Conservation (phyloP, 1,284 basidiomycete genomes). For the Leccinum huronense region DNA sequence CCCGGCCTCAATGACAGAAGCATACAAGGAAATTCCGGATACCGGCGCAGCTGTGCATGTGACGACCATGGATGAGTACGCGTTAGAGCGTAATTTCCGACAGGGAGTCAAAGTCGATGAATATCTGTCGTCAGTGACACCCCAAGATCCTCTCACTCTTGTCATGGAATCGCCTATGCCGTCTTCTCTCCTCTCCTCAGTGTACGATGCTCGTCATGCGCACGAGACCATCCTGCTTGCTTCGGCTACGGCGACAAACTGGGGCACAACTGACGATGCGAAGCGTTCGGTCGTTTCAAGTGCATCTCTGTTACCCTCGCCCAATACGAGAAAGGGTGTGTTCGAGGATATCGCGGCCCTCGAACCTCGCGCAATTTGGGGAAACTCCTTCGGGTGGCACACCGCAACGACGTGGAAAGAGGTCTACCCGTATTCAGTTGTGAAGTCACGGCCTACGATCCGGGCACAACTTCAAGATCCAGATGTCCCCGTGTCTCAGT, state of each 20-base stretch:
- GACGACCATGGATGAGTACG: constrained; percentile 25
- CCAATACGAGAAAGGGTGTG: constrained; percentile 36
- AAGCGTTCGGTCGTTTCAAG: constrained; percentile 11
- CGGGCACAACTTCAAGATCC: constrained; percentile 10
- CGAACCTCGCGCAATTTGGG: constrained; percentile 33
- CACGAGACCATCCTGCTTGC: constrained; percentile 59
- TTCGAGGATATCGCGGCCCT: constrained; percentile 41
- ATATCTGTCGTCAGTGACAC: constrained; percentile 66
- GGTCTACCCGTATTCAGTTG: constrained; percentile 24
- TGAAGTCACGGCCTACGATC: constrained; percentile 5
- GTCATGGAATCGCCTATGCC: constrained; percentile 38
- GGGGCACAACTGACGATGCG: constrained; percentile 31
- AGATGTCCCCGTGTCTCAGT: constrained; percentile 19
- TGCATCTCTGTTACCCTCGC: constrained; percentile 30
- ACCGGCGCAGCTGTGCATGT: neutral
- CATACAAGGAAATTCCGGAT: constrained; percentile 25
- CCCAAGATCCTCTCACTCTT: constrained; percentile 54
- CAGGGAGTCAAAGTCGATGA: constrained; percentile 49
- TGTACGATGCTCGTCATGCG: constrained; percentile 53
- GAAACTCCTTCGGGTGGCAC: constrained; percentile 37
- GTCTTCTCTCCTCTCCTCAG: constrained; percentile 41
- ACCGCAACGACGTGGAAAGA: constrained; percentile 23
- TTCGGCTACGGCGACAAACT: constrained; percentile 37
- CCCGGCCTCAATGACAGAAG: constrained; percentile 47
- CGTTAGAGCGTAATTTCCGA: constrained; percentile 14